These are phyloP conservation scores for Coemansia sp. DNA, from an alignment of 192 early-diverging fungal genomes.

Conservation along the genomic window DNA sequence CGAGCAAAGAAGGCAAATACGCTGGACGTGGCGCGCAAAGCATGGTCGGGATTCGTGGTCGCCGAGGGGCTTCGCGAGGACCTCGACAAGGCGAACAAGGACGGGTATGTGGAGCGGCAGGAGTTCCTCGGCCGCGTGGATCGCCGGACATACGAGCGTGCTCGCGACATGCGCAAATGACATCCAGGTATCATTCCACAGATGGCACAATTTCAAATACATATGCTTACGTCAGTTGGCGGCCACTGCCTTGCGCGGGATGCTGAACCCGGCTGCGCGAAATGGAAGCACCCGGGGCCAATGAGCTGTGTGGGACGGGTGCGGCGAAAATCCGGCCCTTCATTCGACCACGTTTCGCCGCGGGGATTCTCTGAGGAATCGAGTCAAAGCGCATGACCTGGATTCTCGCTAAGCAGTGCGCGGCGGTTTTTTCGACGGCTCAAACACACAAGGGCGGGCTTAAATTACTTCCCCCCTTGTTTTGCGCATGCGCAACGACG, in stretches of 20 bases:
- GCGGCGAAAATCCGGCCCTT: neutral
- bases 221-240: neutral
- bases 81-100: conserved; percentile 49
- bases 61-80: conserved; percentile 45
- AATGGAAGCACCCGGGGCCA: too few relatives aligned
- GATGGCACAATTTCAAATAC: too few relatives aligned
- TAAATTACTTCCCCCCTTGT: too few relatives aligned
- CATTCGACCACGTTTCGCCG: too few relatives aligned
- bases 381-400: neutral
- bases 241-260: too few relatives aligned
- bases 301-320: too few relatives aligned
- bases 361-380: too few relatives aligned
- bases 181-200: too few relatives aligned
- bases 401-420: neutral
- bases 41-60: conserved; percentile 45
- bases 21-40: conserved; percentile 36
- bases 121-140: conserved; percentile 44
- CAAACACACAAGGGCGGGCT: too few relatives aligned
- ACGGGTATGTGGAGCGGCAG: conserved; percentile 49
- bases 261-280: too few relatives aligned
- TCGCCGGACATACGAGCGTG: conserved; percentile 33
- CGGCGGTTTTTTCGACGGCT: neutral
- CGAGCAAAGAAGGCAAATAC: conserved; percentile 39
- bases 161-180: conserved; percentile 16
- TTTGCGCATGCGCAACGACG: too few relatives aligned